Evolutionary conservation across 352 stramenopile genomes (phyloP), one percentile per base, ranked within the genome.

Genomic region (Globisporangium lucens): DNA sequence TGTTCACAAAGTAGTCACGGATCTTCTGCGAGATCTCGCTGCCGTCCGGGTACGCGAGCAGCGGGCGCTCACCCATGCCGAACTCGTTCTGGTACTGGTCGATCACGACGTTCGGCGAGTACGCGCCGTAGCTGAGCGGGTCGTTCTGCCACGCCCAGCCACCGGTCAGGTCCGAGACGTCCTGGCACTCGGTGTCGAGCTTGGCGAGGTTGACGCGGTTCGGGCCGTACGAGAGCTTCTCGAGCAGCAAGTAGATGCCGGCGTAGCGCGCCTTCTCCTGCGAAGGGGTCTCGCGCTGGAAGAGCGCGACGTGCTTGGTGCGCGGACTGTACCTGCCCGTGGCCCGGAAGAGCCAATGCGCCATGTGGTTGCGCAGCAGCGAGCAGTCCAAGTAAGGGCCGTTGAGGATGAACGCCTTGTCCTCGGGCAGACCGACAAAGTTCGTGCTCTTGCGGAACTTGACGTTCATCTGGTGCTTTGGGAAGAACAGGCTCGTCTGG

Each of bases 1-100:
- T 84, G 67, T 80, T 77, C 3, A 91, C 83, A 69, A 93, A 93
- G 52, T 78, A 79, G 75, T 93, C 83, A 29, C 85, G 85, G 80
- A 91, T 89, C 29, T 80, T 68, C 66, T 93, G 85, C 17, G 85
- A 91, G 8, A 85, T 79, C 47, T 71, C 60, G 1, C 77, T 69
- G 9, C 85, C 83, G 10, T 73, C 67, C 2, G 85, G 85, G 63
- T 90, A 82, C 29, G 76, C 79, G 13, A 94, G 63, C 13, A 89
- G 3, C 1, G 83, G 85, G 6, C 85, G 83, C 46, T 90, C 82
- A 24, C 85, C 83, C 78, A 90, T 89, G 27, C 83, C 83, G 63
- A 92, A 94, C 72, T 89, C 79, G 69, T 88, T 89, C 69, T 90
- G 79, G 65, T 91, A 94, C 70, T 84, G 72, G 63, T 94, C 83